Evolutionary conservation across 345 rosid genomes (phyloP).

Genomic region (Acer campestre): DNA sequence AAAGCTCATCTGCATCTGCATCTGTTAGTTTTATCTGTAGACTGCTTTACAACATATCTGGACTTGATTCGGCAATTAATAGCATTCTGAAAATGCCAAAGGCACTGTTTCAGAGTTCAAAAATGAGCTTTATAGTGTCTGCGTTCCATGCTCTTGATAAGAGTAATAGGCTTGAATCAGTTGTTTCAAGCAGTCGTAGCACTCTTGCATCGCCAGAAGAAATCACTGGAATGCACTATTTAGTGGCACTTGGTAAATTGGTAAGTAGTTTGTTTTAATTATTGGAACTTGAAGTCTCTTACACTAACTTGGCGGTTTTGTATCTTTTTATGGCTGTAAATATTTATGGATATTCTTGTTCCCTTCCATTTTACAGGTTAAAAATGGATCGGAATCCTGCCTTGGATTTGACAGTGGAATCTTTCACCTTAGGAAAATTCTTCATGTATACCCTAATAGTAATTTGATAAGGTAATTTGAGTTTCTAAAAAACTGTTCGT

Average conservation of each 20-base stretch:
- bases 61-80: slow-evolving; percentile 64
- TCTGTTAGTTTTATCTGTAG: slow-evolving; percentile 84
- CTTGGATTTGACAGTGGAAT: slow-evolving; percentile 75
- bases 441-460: slow-evolving; percentile 81
- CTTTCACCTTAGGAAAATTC: slow-evolving; percentile 72
- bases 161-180: slow-evolving; percentile 57
- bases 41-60: slow-evolving; percentile 72
- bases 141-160: slow-evolving; percentile 81
- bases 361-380: slow-evolving; percentile 54
- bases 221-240: slow-evolving; percentile 65
- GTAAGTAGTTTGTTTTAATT: slow-evolving; percentile 45
- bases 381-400: slow-evolving; percentile 54
- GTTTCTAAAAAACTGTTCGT: slow-evolving; percentile 10
- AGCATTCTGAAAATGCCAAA: slow-evolving; percentile 81
- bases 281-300: slow-evolving; percentile 6
- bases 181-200: slow-evolving; percentile 58
- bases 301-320: neutral
- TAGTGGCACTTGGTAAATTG: slow-evolving; percentile 76
- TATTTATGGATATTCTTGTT: slow-evolving; percentile 7
- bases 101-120: slow-evolving; percentile 63
- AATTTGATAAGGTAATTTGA: slow-evolving; percentile 63
- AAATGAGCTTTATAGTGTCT: slow-evolving; percentile 65
- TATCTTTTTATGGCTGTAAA: slow-evolving; percentile 8
- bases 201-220: slow-evolving; percentile 58
- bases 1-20: slow-evolving; percentile 50